Evolutionary conservation across 371 early-diverging fungal genomes (phyloP), one percentile per base, ranked within the genome.

Genomic region (Homolaphlyctis polyrhiza): DNA sequence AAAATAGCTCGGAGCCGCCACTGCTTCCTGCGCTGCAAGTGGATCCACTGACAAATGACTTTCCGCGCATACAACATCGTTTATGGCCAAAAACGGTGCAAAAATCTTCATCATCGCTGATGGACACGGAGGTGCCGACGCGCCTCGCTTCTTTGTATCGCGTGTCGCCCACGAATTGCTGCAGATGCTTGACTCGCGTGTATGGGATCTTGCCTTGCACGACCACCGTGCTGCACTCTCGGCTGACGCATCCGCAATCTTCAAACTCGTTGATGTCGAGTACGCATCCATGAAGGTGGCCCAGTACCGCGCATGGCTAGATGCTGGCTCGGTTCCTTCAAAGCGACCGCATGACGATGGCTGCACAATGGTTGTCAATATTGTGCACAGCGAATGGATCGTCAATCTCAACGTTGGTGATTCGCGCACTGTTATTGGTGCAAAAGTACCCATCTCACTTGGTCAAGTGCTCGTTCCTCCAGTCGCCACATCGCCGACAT

Each of bases 331-430:
- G 11, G 29, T 23, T 25, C 29, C 23, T 1, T n/a, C 8, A 1
- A 51, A 48, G 13, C 57, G 69, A 32, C 84, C 86, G 8, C 86
- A 85, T 36, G 90, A 91, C 69, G 93, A 93, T 60, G 93, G 93
- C 0, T 88, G 91, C 65, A 91, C 93, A 0, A 69, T 93, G 25
- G 79, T 90, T 27, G 80, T 88, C 34, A 89, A 88, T 61, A 64
- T 93, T 2, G 79, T 93, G 54, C 77, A 84, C 58, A 83, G 81
- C 54, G 85, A 83, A n/a, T 90, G 87, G 87, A 64, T 91, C 18
- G 81, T 90, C 50, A 89, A 88, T 71, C 69, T 86, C 60, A 93
- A 93, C 63, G 88, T 93, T 2, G 93, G 93, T 25, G 92, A 93
- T 69, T 88, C 89, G 27, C 83, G 93, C n/a, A 83, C 89, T 0